phyloP scores from a whole-genome alignment of 148 eudicot genomes.

The Linanthus parryae region DNA sequence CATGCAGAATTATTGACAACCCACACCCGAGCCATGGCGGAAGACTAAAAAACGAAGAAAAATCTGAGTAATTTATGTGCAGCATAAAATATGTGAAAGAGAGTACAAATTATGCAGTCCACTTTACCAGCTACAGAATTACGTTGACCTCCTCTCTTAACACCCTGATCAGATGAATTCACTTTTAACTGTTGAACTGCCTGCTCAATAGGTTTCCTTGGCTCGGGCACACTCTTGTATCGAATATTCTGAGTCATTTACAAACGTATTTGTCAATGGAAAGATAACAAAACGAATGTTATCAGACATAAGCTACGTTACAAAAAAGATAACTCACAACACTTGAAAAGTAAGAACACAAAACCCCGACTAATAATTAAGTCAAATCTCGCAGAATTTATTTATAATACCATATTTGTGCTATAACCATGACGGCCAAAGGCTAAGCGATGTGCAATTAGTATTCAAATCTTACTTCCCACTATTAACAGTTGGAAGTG shows the following conservation, averaged over 20 bases:
- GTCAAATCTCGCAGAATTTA: not conserved
- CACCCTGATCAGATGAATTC: conserved; percentile 34
- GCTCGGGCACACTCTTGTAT: conserved; percentile 32
- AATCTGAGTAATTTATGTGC: not conserved
- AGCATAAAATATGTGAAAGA: not conserved
- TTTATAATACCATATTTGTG: too few species aligned
- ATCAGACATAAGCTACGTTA: conserved; percentile 1
- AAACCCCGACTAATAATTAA: not conserved
- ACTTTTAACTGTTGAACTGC: conserved; percentile 27
- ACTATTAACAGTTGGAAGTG: not conserved
- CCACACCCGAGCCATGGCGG: too few species aligned
- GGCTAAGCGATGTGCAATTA: too few species aligned
- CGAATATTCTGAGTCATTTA: conserved; percentile 38
- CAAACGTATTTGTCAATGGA: not conserved
- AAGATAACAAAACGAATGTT: conserved; percentile 6
- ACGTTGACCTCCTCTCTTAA: conserved; percentile 44
- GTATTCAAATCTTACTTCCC: not conserved
- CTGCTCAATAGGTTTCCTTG: conserved; percentile 38
- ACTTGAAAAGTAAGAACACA: not conserved
- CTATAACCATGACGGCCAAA: too few species aligned
- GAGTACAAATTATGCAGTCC: not conserved
- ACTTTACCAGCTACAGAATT: conserved; percentile 39
- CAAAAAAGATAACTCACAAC: not conserved
- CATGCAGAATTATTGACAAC: not conserved
- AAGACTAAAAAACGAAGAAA: not conserved